Base-by-base conservation (phyloP, 805 yeast species). In the Tetrapisispora arboricola region DNA sequence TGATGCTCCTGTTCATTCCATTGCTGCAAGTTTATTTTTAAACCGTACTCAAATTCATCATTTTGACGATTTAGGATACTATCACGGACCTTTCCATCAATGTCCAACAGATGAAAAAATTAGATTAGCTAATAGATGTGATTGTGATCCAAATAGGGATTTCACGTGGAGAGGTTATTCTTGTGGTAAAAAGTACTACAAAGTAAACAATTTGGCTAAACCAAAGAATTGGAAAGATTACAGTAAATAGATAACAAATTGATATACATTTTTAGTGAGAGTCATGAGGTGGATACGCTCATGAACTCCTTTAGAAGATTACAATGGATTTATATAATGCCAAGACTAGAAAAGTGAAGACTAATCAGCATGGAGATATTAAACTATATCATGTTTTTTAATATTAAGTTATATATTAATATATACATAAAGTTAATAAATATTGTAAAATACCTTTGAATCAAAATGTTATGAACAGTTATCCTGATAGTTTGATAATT, bases 1-100 rank as follows among this genome's bases (percentile, higher is more conserved):
- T 52, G 95, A 85, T 63, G 95, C 94, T 21, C 95, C 95, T 27
- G 80, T 85, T 38, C 95, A 85, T 62, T 82, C 94, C 6, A 78
- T 85, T 54, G 95, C 92, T 25, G 95, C 84, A 17, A 67, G 92
- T 4, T 66, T 86, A 49, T 83, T 86, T 66, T 58, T 84, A 60
- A 76, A 82, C 41, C 76, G 73, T 58, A 77, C 75, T 46, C 68
- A 79, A 55, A 65, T 86, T 38, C 94, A 86, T 56, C 77, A 81
- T 70, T 87, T 87, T 58, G 81, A 76, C 44, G 94, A 85, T 54
- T 74, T 85, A 47, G 95, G 95, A 39, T 85, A 86, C 63, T 82
- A 58, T 66, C 95, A 85, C 58, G 78, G 72, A 44, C 95, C 95
- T 18, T 84, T 79, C 75, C 66, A 73, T 55, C 77, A 78, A 63